A percentile compares a stretch with the other conserved stretches of the same genome.
Evolutionary conservation across 176 grass and related monocot species (phyloP).

Genomic region (Leersia perrieri): DNA sequence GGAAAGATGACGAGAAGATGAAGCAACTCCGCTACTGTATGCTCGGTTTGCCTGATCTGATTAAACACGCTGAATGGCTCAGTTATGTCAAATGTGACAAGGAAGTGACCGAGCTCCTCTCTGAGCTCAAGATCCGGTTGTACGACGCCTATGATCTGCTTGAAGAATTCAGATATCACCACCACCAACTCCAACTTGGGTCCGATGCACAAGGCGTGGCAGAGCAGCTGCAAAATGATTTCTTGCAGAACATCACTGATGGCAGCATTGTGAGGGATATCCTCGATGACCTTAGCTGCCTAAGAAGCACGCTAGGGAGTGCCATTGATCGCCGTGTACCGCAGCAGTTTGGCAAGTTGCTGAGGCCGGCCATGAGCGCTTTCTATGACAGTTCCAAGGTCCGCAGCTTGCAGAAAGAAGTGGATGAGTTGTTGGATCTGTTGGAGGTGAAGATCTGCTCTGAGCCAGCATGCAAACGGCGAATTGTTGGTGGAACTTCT

Average conservation of each 20-base stretch:
- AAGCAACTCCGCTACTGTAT: background rate
- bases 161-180: background rate
- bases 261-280: background rate
- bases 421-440: background rate
- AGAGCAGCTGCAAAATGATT: background rate
- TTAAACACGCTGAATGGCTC: background rate
- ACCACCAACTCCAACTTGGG: background rate
- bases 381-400: background rate
- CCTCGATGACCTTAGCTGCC: background rate
- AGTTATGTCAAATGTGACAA: background rate
- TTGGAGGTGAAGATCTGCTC: background rate
- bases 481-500: background rate
- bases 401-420: background rate
- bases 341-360: background rate
- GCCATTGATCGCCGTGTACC: background rate
- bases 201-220: too few species aligned
- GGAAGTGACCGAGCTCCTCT: background rate
- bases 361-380: background rate
- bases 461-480: background rate
- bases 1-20: background rate
- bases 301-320: background rate
- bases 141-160: background rate
- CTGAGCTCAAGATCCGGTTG: background rate
- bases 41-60: background rate
- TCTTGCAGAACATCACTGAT: background rate